Evolutionary conservation across 129 eudicot species (phyloP).

Genomic region (Gnaphalium uliginosum): DNA sequence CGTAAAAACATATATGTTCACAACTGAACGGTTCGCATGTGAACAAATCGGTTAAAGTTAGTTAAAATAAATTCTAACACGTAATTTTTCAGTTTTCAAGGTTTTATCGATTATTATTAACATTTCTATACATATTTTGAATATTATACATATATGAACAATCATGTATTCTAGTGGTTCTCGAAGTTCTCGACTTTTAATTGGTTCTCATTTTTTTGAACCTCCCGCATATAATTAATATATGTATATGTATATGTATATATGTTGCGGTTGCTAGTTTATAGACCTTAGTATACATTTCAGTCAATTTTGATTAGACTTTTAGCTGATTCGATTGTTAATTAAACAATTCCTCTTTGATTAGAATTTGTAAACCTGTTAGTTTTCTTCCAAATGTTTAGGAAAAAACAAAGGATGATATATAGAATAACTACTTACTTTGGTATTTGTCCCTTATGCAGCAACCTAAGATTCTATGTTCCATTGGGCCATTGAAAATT

Average conservation of each 20-base stretch:
- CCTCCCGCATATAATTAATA: not conserved
- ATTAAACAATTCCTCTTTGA: not conserved
- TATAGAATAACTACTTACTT: too few species aligned
- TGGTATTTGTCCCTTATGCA: not conserved
- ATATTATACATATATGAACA: too few species aligned
- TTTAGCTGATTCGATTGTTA: not conserved
- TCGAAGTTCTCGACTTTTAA: too few species aligned
- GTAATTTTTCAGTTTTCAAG: too few species aligned
- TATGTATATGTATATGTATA: not conserved
- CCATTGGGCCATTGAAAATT: not conserved
- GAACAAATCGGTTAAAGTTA: too few species aligned
- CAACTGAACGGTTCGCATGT: too few species aligned
- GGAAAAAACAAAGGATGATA: not conserved
- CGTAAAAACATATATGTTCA: too few species aligned
- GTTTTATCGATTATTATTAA: too few species aligned
- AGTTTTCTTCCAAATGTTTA: not conserved
- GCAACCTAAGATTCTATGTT: not conserved
- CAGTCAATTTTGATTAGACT: not conserved
- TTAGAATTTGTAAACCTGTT: conserved; percentile 4
- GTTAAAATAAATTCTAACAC: too few species aligned
- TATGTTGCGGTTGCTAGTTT: not conserved
- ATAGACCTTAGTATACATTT: conserved; percentile 12
- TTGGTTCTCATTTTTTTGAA: too few species aligned
- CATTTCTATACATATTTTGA: too few species aligned
- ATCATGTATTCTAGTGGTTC: too few species aligned